Evolutionary conservation across 495 filamentous ascomycete species (phyloP).

Genomic region (Xylaria acuta): DNA sequence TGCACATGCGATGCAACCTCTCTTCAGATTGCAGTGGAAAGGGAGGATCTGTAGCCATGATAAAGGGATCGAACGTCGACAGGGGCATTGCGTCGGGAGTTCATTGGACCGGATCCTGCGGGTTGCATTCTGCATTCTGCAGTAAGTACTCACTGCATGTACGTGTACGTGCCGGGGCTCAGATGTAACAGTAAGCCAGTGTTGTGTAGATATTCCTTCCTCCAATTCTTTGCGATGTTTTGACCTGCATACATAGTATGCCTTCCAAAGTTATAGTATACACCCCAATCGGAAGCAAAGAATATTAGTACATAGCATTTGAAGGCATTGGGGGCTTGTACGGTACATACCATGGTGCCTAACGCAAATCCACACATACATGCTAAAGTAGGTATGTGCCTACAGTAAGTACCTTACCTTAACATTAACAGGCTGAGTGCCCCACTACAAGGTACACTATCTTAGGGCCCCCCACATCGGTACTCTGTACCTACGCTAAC

Average conservation of each 20-base stretch:
- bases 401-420: too few species aligned
- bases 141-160: neutral
- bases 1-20: slow-evolving; percentile 9
- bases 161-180: neutral
- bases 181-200: neutral
- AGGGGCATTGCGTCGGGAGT: neutral
- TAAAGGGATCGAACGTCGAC: neutral
- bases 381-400: neutral
- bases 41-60: neutral
- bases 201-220: neutral
- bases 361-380: too few species aligned
- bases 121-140: neutral
- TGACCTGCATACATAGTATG: neutral
- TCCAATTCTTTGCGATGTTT: neutral
- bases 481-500: neutral
- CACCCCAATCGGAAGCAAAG: slow-evolving; percentile 3
- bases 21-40: slow-evolving; percentile 11
- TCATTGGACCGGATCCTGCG: slow-evolving; percentile 21
- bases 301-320: neutral
- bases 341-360: too few species aligned
- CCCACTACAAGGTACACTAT: neutral
- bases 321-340: too few species aligned
- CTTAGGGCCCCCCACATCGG: neutral
- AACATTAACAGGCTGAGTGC: neutral
- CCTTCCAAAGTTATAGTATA: too few species aligned